phyloP scores from a whole-genome alignment of 2,329 filamentous ascomycete genomes.

The Zymoseptoria pseudotritici region DNA sequence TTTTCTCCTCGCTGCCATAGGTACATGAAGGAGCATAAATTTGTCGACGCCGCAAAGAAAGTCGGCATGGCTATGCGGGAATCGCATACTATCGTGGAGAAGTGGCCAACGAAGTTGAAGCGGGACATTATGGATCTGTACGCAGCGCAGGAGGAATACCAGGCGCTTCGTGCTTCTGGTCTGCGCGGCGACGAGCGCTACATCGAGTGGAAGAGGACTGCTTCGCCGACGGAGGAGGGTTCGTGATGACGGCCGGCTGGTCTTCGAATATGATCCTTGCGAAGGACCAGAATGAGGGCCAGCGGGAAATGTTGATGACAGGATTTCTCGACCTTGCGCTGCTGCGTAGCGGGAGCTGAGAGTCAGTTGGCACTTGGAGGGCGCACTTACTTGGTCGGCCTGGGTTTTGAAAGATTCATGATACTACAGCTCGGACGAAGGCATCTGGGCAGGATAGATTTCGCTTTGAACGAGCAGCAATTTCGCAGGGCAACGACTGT shows the following conservation, averaged over 20 bases:
- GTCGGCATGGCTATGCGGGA: neutral
- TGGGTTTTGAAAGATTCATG: too few relatives aligned
- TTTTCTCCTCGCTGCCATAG: neutral
- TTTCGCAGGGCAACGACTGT: too few relatives aligned
- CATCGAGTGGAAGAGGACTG: neutral
- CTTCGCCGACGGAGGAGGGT: too few relatives aligned
- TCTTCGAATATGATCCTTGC: too few relatives aligned
- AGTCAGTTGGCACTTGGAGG: neutral
- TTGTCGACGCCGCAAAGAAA: slow-evolving; percentile 2
- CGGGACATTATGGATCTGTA: neutral
- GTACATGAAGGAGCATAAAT: slow-evolving; percentile 6
- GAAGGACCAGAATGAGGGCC: too few relatives aligned
- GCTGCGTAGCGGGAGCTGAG: neutral
- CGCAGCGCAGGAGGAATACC: neutral
- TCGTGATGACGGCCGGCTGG: too few relatives aligned
- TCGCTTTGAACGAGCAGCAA: too few relatives aligned
- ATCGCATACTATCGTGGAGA: neutral
- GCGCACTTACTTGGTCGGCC: too few relatives aligned
- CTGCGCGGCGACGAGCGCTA: neutral
- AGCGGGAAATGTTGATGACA: neutral
- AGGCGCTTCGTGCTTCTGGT: neutral
- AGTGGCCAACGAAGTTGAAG: neutral
- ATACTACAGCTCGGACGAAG: too few relatives aligned
- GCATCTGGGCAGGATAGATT: too few relatives aligned
- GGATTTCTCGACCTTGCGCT: neutral